Base-by-base conservation (phyloP, 2,329 filamentous ascomycete species). In the Sporothrix humicola region DNA sequence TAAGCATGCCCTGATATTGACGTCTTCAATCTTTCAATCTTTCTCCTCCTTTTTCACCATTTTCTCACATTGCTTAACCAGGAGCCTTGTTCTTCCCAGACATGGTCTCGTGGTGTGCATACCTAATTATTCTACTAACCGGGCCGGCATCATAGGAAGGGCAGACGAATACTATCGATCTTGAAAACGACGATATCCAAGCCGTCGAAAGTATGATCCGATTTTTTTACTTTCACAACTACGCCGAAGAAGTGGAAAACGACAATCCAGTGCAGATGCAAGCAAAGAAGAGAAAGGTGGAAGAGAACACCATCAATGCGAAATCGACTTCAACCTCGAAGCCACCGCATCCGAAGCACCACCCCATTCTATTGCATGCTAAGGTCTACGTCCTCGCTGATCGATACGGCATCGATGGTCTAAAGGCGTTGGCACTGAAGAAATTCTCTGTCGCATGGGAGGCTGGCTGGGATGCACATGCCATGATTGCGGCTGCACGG, bases 211-310 rank as follows among this genome's bases (percentile, higher is more conserved):
- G 63, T 26, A 69, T 61, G 54, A 23, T 73, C 13, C 63, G 54
- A 3, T 73, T 61, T 13, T 17, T 73, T 10, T 72, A 73, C 44
- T 42, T 46, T 17, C 65, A 69, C n/a, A 48, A 69, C 23, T 73
- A 52, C 26, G n/a, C n/a, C 3, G 63, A 50, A 7, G 20, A 26
- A 8, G 2, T 15, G n/a, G 42, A 42, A 3, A 46, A 12, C 2
- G 61, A 26, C 23, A 26, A 26, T 1, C 23, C 23, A 5, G 15
- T n/a, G 37, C 31, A 10, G 48, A n/a, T 9, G 17, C 6, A 8
- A 20, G 42, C 10, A 52, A 37, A n/a, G 61, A 44, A 65, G 15
- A 46, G 46, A 50, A 31, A 61, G 52, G 3, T 15, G n/a, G 12
- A 13, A 44, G 15, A 10, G 15, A 23, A 7, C 31, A 37, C 2